Evolutionary conservation across 345 rosid genomes (phyloP), one percentile per base, ranked within the genome.

Genomic region (Eucalyptus brandiana): DNA sequence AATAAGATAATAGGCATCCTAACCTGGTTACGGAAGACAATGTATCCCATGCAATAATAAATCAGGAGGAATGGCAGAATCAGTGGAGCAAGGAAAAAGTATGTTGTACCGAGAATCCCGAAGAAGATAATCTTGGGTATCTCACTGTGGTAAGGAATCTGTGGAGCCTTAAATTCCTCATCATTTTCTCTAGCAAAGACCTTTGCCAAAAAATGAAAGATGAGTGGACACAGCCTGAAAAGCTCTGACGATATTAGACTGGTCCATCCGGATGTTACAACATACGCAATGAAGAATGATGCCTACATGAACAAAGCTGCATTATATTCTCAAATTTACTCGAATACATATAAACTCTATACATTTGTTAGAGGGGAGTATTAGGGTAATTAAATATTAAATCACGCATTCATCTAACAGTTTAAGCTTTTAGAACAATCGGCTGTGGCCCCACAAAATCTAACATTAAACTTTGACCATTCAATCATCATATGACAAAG

Each of bases 231-330:
- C 93, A 95, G 89, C 88, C 95, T 96, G 88, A 96, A 92, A 91
- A 97, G 91, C 93, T 96, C 99, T 15, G 97, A 96, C 87, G 98
- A 95, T 90, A 95, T 94, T 90, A 95, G 88, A 89, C 95, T 93
- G 83, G 99, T 97, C 98, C 99, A 97, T 90, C 99, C 98, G 89
- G 97, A 95, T 47, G 99, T 97, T 92, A 97, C 97, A 54, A 97
- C 98, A 90, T 96, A 97, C 53, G 99, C 94, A 80, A 97, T 96
- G 93, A 97, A 97, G 92, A 97, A 97, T 47, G 99, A 94, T 45
- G 99, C 99, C 98, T 97, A 89, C 90, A 92, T 56, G 90, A 88
- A 87, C 51, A 89, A 92, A 88, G 54, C 80, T 48, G 48, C 32
- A 76, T 76, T 76, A 76, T 76, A 76, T 76, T 76, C 83, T 76